Percentiles rank a stretch among this genome's conserved stretches.
phyloP scores from a whole-genome alignment of 2,329 filamentous ascomycete genomes.

The Neofusicoccum parvum region DNA sequence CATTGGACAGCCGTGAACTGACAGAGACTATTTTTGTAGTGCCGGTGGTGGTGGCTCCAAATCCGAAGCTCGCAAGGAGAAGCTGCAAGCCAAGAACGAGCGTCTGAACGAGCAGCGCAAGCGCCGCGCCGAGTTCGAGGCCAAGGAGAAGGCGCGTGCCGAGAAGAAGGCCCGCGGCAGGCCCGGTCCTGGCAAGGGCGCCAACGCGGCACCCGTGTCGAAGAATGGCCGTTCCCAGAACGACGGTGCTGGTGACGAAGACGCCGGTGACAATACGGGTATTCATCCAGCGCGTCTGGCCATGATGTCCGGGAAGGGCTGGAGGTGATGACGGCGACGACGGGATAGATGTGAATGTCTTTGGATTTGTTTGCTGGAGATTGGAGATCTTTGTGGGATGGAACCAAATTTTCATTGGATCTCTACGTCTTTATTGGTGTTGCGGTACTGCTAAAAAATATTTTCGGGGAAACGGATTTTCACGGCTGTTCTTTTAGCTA shows the following conservation, averaged over 20 bases:
- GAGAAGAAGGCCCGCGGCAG: slow-evolving; percentile 37
- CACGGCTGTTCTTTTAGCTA: not conserved
- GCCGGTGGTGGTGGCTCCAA: slow-evolving; percentile 87
- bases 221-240: slow-evolving; percentile 32
- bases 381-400: no score
- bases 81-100: slow-evolving; percentile 82
- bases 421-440: no score
- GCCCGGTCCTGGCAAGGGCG: slow-evolving; percentile 17
- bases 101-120: slow-evolving; percentile 74
- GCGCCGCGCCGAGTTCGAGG: slow-evolving; percentile 52
- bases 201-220: slow-evolving; percentile 15
- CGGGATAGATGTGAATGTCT: no score
- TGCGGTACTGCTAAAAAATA: no score
- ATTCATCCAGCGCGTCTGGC: slow-evolving; percentile 42
- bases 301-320: slow-evolving; percentile 30
- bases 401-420: no score
- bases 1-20: not conserved
- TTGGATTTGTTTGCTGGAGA: no score
- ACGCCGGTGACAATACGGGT: slow-evolving; percentile 28
- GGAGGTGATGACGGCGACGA: no score
- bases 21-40: slow-evolving; percentile 45
- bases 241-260: slow-evolving; percentile 14
- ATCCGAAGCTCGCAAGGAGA: slow-evolving; percentile 68
- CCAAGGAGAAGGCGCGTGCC: slow-evolving; percentile 48
- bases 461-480: no score